Percentiles rank a stretch among this genome's conserved stretches.
phyloP scores from a whole-genome alignment of 106 monocot species.

The Dactylorhiza incarnata region DNA sequence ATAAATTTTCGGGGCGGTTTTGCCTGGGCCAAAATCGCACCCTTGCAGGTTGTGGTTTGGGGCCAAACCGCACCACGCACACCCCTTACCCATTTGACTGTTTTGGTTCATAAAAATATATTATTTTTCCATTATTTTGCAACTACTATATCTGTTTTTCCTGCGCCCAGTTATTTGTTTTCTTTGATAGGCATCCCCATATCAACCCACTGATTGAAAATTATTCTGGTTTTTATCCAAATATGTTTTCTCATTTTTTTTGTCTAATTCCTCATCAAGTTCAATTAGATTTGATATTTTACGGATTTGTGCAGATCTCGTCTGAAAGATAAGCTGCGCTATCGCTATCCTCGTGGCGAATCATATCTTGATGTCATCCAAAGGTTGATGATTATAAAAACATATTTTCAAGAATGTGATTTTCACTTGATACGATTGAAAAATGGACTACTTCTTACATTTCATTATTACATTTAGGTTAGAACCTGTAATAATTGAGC shows the following conservation, averaged over 20 bases:
- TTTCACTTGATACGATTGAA: too few species aligned
- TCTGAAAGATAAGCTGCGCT: slow-evolving; percentile 72
- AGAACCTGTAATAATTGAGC: slow-evolving; percentile 91
- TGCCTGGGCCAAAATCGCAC: too few species aligned
- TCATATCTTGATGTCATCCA: slow-evolving; percentile 98
- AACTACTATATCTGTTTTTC: too few species aligned
- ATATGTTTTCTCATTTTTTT: neutral
- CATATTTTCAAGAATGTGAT: neutral
- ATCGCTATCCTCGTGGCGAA: slow-evolving; percentile 94
- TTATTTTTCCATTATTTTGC: too few species aligned
- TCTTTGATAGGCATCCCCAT: too few species aligned
- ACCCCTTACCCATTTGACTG: too few species aligned
- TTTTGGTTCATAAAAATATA: too few species aligned
- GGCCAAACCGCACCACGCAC: too few species aligned
- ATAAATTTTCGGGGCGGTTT: too few species aligned
- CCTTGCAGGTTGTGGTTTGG: too few species aligned
- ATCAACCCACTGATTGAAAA: neutral
- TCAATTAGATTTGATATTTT: neutral
- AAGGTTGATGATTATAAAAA: slow-evolving; percentile 31
- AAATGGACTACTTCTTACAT: neutral
- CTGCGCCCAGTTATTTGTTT: too few species aligned
- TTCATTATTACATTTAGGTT: slow-evolving; percentile 36
- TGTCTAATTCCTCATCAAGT: neutral
- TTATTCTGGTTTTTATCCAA: neutral
- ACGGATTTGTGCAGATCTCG: slow-evolving; percentile 37